A percentile compares a stretch with the other conserved stretches of the same genome.
These are phyloP conservation scores for Erodium moschatum DNA, from an alignment of 441 rosid species.

Conservation along the genomic window DNA sequence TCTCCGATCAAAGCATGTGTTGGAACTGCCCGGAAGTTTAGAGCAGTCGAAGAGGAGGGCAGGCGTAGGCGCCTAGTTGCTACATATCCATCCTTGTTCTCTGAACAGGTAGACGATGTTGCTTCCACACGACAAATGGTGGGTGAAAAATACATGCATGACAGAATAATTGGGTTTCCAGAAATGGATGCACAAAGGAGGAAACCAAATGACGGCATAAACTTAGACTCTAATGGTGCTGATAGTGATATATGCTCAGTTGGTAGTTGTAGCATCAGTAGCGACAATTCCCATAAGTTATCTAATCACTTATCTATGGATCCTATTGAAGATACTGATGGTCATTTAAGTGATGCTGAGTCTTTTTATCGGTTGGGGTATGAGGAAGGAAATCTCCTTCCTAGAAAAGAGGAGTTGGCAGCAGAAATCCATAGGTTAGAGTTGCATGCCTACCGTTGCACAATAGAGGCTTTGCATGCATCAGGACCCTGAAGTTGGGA, in stretches of 20 bases:
- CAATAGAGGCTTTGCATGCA: conserved; percentile 54
- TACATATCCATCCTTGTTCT: conserved; percentile 21
- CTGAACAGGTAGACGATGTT: conserved; percentile 27
- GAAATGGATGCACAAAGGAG: conserved; percentile 33
- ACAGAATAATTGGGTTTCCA: conserved; percentile 25
- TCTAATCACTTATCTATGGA: conserved; percentile 20
- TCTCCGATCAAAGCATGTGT: conserved; percentile 27
- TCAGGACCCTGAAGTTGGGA: conserved; percentile 63
- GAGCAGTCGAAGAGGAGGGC: conserved; percentile 32
- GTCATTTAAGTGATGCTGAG: conserved; percentile 46
- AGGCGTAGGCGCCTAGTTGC: conserved; percentile 23
- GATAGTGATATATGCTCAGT: conserved; percentile 33
- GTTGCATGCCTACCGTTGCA: conserved; percentile 53
- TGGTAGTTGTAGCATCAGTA: conserved; percentile 39
- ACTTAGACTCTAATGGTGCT: conserved; percentile 25
- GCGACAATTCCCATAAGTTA: conserved; percentile 21
- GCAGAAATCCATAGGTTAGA: conserved; percentile 49
- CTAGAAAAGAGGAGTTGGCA: conserved; percentile 27
- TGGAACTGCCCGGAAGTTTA: conserved; percentile 27
- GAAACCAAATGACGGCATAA: conserved; percentile 25
- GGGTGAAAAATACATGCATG: conserved; percentile 26
- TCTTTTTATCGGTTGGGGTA: conserved; percentile 32
- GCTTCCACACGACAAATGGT: conserved; percentile 28
- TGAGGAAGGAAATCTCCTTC: conserved; percentile 25
- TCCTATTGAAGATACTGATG: conserved; percentile 26